Conservation (phyloP, 1,284 basidiomycete species). For the Mycena citricolor region DNA sequence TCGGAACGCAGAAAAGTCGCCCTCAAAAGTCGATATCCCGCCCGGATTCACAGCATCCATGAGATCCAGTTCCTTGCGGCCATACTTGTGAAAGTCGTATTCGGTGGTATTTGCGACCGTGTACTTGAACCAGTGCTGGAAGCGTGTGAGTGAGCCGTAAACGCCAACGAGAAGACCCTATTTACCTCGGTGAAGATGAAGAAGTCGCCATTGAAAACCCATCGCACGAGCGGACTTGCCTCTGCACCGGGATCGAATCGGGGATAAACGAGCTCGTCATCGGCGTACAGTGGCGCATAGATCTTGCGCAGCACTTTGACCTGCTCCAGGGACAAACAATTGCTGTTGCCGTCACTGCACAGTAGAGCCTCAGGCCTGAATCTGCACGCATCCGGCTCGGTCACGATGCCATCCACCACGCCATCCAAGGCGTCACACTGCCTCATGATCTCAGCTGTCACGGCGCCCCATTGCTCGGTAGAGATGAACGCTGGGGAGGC, state of each 20-base stretch:
- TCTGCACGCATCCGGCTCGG: conserved; percentile 30
- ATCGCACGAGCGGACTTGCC: background rate
- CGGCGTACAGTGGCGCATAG: conserved; percentile 16
- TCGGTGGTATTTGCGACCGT: conserved; percentile 18
- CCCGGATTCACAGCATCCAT: conserved; percentile 19
- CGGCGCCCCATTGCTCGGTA: conserved; percentile 22
- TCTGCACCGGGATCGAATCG: conserved; percentile 21
- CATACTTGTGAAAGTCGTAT: conserved; percentile 14
- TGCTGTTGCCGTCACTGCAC: conserved; percentile 14
- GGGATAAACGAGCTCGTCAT: conserved; percentile 9
- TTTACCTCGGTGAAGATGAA: background rate
- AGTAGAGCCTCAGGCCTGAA: conserved; percentile 29
- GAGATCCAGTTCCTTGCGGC: background rate
- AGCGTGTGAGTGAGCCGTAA: background rate
- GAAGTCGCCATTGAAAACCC: conserved; percentile 11
- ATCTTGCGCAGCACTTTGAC: conserved; percentile 20
- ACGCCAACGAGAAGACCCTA: background rate
- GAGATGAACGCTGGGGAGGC: conserved; percentile 24
- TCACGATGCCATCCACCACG: conserved; percentile 33
- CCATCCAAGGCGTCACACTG: conserved; percentile 40
- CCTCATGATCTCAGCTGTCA: conserved; percentile 29
- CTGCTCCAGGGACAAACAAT: conserved; percentile 18
- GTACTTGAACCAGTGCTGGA: conserved; percentile 15
- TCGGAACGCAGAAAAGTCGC: conserved; percentile 23
- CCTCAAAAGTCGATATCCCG: conserved; percentile 23